Evolutionary conservation across 306 rosid species (phyloP), one percentile per base, ranked within the genome.

Genomic region (Quercus rubra): DNA sequence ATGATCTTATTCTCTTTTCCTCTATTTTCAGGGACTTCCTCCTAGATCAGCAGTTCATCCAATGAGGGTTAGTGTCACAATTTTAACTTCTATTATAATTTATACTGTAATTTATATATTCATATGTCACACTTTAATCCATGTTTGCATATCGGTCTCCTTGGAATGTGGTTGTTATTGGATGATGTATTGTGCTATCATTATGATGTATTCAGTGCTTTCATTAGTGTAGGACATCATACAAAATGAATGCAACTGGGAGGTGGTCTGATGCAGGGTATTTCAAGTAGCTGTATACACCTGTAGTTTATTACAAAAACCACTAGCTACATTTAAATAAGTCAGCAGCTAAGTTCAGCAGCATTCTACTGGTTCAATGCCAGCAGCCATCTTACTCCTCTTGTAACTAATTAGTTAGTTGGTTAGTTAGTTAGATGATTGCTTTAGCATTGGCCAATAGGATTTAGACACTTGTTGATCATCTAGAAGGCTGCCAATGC

Each of bases 1-100:
- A 0, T 30, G 2, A 38, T 80, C 63, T 43, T 78, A 35, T 58
- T 68, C 2, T 73, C 55, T 43, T 80, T 77, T 71, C 35, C 70
- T 30, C 19, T 83, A 74, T 74, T 73, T 82, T 83, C 97, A 95
- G 99, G 99, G 97, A 58, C 93, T 90, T 79, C 99, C 99, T 88
- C 99, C 99, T 79, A 90, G 99, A 91, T 91, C 98, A 21, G 78
- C 88, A 3, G 99, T 95, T 70, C 98, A 95, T 87, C 99, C 99
- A 27, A 95, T 95, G 99, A 93, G 99, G 98, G 99, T 95, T 64
- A 80, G 89, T 89, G 14, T 51, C 67, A 72, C 66, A 70, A 58
- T 74, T 80, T 69, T 33, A 27, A 41, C 46, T 41, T 7, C 46
- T 41, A 12, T 68, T 71, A 54, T 57, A 77, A 73, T 25, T 59